Percentiles rank a stretch among this genome's conserved stretches.
These are phyloP conservation scores for Sinapis alba DNA, from an alignment of 441 rosid species.

Conservation along the genomic window DNA sequence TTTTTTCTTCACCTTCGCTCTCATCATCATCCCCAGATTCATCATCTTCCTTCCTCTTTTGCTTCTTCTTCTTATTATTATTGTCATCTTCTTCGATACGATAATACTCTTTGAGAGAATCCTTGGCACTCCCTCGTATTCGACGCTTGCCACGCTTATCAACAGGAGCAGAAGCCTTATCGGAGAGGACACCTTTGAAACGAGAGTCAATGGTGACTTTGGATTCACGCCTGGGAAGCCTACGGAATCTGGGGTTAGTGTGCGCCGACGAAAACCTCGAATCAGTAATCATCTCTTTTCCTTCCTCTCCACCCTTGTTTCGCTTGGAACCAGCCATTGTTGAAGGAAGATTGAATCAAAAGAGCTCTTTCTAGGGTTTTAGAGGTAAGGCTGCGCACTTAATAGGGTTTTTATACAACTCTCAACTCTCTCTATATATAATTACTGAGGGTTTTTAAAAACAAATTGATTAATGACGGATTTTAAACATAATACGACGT, in stretches of 20 bases:
- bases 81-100: slow-evolving; percentile 45
- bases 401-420: not conserved
- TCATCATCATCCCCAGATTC: slow-evolving; percentile 40
- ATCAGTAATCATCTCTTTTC: slow-evolving; percentile 49
- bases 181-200: slow-evolving; percentile 59
- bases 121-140: slow-evolving; percentile 45
- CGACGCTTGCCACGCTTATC: slow-evolving; percentile 83
- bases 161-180: slow-evolving; percentile 61
- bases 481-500: slow-evolving; percentile 3
- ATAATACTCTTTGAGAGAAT: slow-evolving; percentile 65
- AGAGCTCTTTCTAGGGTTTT: not conserved
- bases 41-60: slow-evolving; percentile 26
- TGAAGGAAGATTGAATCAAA: not conserved
- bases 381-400: not conserved
- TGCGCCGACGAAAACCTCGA: slow-evolving; percentile 68
- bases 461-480: slow-evolving; percentile 7
- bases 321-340: slow-evolving; percentile 65
- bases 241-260: slow-evolving; percentile 83
- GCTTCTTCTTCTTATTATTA: slow-evolving; percentile 6
- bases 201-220: slow-evolving; percentile 83
- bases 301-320: slow-evolving; percentile 25
- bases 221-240: slow-evolving; percentile 54
- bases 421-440: not conserved
- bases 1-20: slow-evolving; percentile 37
- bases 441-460: not conserved